Conservation (phyloP, 2,329 filamentous ascomycete genomes). For the Chaetomiaceae sp. region DNA sequence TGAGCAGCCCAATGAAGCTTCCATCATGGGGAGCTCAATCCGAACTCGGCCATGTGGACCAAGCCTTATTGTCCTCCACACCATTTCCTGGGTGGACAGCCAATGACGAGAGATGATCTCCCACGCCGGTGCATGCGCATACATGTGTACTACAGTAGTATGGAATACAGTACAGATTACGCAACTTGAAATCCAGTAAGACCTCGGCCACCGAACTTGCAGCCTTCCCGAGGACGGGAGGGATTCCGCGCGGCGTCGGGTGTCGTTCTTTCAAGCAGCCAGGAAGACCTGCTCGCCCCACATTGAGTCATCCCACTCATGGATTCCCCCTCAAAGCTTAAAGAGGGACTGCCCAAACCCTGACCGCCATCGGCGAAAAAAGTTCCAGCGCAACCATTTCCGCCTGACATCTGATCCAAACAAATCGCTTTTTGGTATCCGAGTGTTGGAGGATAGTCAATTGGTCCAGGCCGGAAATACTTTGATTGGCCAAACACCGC, state of each 20-base stretch:
- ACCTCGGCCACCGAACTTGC: neutral
- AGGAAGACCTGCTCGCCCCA: conserved; percentile 14
- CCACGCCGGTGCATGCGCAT: neutral
- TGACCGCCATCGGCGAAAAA: conserved; percentile 15
- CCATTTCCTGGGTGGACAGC: neutral
- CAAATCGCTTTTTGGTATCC: too few relatives aligned
- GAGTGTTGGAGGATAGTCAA: too few relatives aligned
- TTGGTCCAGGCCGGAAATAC: neutral
- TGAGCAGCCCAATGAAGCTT: too few relatives aligned
- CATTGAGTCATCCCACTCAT: conserved; percentile 21
- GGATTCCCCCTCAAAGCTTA: conserved; percentile 19
- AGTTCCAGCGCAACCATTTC: neutral
- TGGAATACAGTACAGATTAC: too few relatives aligned
- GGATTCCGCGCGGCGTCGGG: too few relatives aligned
- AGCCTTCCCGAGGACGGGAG: too few relatives aligned
- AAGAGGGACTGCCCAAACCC: neutral
- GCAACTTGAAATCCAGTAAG: too few relatives aligned
- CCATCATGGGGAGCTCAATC: too few relatives aligned
- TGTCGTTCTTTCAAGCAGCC: too few relatives aligned
- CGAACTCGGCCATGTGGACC: conserved; percentile 11
- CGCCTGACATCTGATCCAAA: neutral
- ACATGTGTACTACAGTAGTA: too few relatives aligned
- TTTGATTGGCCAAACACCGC: neutral
- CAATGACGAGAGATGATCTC: neutral
- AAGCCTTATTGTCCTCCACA: neutral